Evolutionary conservation across 2,329 filamentous ascomycete species (phyloP), one percentile per base, ranked within the genome.

Genomic region (Xylaria sp.): DNA sequence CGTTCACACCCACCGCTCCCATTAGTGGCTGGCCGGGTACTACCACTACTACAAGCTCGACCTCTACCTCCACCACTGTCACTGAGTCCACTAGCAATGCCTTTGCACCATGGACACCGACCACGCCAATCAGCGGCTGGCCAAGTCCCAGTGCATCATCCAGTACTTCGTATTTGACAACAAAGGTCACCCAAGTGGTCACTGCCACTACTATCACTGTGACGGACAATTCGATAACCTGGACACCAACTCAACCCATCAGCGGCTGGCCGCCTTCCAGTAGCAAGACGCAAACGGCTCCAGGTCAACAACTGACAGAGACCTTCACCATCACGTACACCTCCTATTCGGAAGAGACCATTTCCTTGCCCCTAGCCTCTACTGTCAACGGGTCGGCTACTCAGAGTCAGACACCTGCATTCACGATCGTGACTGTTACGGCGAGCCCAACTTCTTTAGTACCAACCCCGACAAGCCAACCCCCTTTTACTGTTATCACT

Each of bases 171-270:
- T 58, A 61, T 34, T 19, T 59, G 39, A 71, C 66, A 0, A 69
- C 53, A 14, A 14, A 27, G 45, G 30, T 27, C 9, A 54, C 58
- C 39, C 54, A 61, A 56, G 64, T 70, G 3, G 32, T 69, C 27
- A 61, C 67, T 27, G 67, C 63, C 32, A 71, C 69, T 12, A 71
- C 69, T n/a, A 64, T 69, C 58, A 69, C 64, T 62, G 67, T 71
- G 36, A 71, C 69, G 36, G 67, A 65, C 32, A 65, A 69, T 19
- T 67, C 61, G n/a, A 64, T 69, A 32, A 69, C 64, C 27, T 69
- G 56, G 61, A 65, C 56, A 1, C 57, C 69, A 32, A 69, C 67
- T 12, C 14, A 34, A 39, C 45, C 67, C 17, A 57, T 67, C 58
- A 60, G 53, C 27, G 66, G 69, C 57, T 69, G 60, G 69, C 57